Conservation (phyloP, 176 grass and related monocot species). For the Cymbopogon citratus region DNA sequence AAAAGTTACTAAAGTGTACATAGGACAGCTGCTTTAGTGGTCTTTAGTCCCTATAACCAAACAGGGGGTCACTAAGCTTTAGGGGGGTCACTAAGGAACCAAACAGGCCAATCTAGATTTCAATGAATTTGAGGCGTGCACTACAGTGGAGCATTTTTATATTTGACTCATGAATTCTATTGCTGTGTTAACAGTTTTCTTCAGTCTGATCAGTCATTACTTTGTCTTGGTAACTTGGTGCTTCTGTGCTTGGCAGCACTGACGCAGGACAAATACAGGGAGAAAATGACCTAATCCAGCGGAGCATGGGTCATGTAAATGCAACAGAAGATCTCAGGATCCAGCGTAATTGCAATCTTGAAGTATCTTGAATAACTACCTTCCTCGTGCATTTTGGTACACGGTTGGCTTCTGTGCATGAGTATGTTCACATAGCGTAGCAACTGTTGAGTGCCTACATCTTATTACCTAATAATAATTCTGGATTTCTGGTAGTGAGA, state of each 20-base stretch:
- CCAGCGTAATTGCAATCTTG: neutral
- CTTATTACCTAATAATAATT: conserved; percentile 12
- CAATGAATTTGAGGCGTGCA: neutral
- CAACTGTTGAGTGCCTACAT: neutral
- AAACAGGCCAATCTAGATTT: no score
- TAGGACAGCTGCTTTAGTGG: no score
- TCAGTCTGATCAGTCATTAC: neutral
- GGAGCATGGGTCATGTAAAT: neutral
- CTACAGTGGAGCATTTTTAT: neutral
- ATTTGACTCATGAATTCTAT: neutral
- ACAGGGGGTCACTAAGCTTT: no score
- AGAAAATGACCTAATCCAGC: conserved; percentile 19
- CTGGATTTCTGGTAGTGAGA: neutral
- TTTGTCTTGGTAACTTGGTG: conserved; percentile 19
- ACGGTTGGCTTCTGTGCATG: neutral
- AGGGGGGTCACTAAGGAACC: no score
- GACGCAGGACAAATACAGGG: neutral
- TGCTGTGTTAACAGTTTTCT: conserved; percentile 7
- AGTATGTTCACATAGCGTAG: neutral
- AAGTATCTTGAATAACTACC: neutral
- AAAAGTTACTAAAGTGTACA: no score
- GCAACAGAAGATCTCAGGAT: neutral
- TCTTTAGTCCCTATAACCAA: no score
- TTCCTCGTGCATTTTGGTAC: neutral
- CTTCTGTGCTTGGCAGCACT: conserved; percentile 35